Base-by-base conservation (phyloP, 345 rosid species). In the Balakata baccata region DNA sequence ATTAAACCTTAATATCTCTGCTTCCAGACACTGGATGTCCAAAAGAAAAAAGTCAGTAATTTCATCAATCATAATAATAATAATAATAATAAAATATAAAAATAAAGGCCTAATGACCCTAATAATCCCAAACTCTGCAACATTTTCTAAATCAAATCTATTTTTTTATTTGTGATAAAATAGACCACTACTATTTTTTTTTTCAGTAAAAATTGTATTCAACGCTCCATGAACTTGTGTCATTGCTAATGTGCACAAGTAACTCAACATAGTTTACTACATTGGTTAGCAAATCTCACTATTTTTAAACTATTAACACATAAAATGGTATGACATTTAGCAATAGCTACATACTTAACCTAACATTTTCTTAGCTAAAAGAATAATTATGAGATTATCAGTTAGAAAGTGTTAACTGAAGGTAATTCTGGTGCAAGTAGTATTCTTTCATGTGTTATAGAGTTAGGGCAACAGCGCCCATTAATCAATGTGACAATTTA, bases 1-100 rank as follows among this genome's bases (percentile, higher is more conserved):
- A 68, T 73, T 82, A 56, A 86, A 83, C 86, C 84, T 84, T 77
- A 77, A 74, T 61, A 85, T 84, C 87, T 94, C 96, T 68, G 87
- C 77, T 76, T 87, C 94, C 82, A 92, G 82, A 79, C 83, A 69
- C 99, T 95, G 82, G 13, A 75, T 7, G 67, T 22, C 60, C 53
- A 79, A 59, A 29, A 69, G 25, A 64, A n/a, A 29, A 43, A 4
- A 29, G 34, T 57, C 22, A 67, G 52, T 67, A 34, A 57, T 47
- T 57, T 46, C 16, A 66, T 20, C 49, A 11, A 66, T 38, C 49
- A 11, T 25, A 47, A 64, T 43, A 25, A 25, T 6, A 14, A 51
- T 22, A 16, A 58, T 8, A 34, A 7, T 16, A 38, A 7, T 22
- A 8, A 58, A 58, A 58, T n/a, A n/a, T n/a, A n/a, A n/a, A n/a